Evolutionary conservation across 495 filamentous ascomycete genomes (phyloP).

Genomic region (Clohesyomyces aquaticus): DNA sequence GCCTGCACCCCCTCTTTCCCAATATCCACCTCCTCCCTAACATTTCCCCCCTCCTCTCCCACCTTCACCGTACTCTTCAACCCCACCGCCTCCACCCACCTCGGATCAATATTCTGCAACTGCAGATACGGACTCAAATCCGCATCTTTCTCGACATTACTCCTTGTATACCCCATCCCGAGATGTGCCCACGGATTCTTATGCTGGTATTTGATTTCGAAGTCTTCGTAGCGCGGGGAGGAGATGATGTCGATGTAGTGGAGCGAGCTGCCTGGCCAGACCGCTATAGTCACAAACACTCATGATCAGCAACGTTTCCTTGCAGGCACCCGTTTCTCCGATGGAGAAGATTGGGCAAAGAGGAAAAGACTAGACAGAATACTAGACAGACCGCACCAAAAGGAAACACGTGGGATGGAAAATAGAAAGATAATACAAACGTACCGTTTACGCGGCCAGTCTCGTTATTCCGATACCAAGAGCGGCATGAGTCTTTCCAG

Average conservation of each 20-base stretch:
- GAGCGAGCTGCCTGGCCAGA: constrained; percentile 45
- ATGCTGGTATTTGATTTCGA: constrained; percentile 45
- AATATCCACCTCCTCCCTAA: constrained; percentile 24
- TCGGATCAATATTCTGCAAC: constrained; percentile 46
- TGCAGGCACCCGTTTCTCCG: neutral
- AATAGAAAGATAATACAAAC: neutral
- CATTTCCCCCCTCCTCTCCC: constrained; percentile 7
- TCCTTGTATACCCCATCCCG: constrained; percentile 43
- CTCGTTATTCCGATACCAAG: constrained; percentile 48
- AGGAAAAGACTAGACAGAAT: neutral
- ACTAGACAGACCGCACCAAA: neutral
- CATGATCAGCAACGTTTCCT: neutral
- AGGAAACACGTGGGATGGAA: neutral
- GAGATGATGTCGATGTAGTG: constrained; percentile 44
- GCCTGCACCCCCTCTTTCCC: constrained; percentile 19
- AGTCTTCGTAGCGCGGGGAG: constrained; percentile 46
- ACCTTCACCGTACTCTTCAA: constrained; percentile 6
- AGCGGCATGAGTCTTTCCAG: constrained; percentile 47
- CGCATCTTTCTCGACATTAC: constrained; percentile 22
- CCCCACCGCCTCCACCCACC: constrained; percentile 41
- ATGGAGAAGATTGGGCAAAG: neutral
- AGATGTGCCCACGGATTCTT: constrained; percentile 47
- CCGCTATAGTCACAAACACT: constrained; percentile 21
- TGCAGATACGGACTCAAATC: constrained; percentile 46
- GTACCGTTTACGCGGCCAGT: constrained; percentile 45